Evolutionary conservation across 2,329 filamentous ascomycete genomes (phyloP).

Genomic region (Sphaerulina musiva): DNA sequence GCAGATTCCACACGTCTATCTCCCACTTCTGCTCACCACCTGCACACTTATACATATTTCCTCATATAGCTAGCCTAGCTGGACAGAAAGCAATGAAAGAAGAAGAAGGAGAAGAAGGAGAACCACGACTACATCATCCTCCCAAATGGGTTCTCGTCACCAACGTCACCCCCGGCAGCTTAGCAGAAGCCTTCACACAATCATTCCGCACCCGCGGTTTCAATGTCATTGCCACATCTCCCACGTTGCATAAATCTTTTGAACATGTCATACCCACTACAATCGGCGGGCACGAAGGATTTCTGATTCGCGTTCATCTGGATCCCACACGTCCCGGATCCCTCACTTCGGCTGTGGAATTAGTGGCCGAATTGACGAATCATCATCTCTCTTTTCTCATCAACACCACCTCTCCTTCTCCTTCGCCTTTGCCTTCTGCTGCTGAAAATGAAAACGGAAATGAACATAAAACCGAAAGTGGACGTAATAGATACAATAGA

Average conservation of each 20-base stretch:
- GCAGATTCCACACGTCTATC: too few relatives aligned
- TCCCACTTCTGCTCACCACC: too few relatives aligned
- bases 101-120: neutral
- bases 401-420: slow-evolving; percentile 27
- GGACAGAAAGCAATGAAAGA: too few relatives aligned
- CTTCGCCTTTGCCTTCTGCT: too few relatives aligned
- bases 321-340: slow-evolving; percentile 39
- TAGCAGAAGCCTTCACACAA: slow-evolving; percentile 43
- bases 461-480: too few relatives aligned
- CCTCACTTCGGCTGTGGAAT: slow-evolving; percentile 32
- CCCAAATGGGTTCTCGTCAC: slow-evolving; percentile 44
- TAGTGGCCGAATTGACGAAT: slow-evolving; percentile 29
- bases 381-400: slow-evolving; percentile 42
- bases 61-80: too few relatives aligned
- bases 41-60: too few relatives aligned
- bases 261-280: slow-evolving; percentile 10
- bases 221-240: slow-evolving; percentile 39
- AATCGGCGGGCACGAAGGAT: slow-evolving; percentile 10
- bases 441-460: too few relatives aligned
- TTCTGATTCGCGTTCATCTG: slow-evolving; percentile 31
- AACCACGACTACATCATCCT: neutral
- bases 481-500: slow-evolving; percentile 21
- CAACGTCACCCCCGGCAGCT: slow-evolving; percentile 43
- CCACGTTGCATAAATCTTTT: slow-evolving; percentile 23
- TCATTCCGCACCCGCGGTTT: slow-evolving; percentile 42